phyloP scores from a whole-genome alignment of 148 eudicot genomes.

The Rhododendron williamsianum region DNA sequence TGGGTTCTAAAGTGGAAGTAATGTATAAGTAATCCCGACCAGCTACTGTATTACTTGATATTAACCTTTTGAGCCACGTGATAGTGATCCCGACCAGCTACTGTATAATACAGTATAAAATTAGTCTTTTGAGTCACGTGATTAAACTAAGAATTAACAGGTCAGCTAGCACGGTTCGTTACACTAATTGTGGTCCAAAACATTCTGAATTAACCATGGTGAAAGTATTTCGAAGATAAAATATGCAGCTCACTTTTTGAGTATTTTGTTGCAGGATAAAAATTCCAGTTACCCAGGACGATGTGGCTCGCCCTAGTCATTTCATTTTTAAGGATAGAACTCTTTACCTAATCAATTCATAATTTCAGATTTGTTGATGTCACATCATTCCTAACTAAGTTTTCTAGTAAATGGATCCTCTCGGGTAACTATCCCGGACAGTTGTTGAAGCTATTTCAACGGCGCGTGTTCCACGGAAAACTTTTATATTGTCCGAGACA shows the following conservation, averaged over 20 bases:
- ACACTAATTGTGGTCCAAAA: not conserved
- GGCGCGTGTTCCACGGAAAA: not conserved
- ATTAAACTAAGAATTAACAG: rapidly evolving
- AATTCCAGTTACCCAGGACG: not conserved
- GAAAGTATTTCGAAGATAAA: not conserved
- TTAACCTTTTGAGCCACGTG: no score
- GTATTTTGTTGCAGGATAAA: not conserved
- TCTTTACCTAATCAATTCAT: not conserved
- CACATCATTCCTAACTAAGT: not conserved
- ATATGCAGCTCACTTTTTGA: not conserved
- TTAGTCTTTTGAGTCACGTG: no score
- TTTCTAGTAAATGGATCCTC: not conserved
- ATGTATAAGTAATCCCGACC: no score
- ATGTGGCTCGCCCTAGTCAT: not conserved
- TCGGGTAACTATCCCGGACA: not conserved
- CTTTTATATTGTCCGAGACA: not conserved
- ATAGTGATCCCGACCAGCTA: no score
- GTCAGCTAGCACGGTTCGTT: rapidly evolving
- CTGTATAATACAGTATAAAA: no score
- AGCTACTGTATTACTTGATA: no score
- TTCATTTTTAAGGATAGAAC: not conserved
- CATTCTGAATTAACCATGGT: not conserved
- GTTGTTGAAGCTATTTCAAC: not conserved
- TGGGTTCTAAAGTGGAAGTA: no score
- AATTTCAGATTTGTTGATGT: not conserved